phyloP scores from a whole-genome alignment of 805 yeast genomes.

The Alloascoidea africana region DNA sequence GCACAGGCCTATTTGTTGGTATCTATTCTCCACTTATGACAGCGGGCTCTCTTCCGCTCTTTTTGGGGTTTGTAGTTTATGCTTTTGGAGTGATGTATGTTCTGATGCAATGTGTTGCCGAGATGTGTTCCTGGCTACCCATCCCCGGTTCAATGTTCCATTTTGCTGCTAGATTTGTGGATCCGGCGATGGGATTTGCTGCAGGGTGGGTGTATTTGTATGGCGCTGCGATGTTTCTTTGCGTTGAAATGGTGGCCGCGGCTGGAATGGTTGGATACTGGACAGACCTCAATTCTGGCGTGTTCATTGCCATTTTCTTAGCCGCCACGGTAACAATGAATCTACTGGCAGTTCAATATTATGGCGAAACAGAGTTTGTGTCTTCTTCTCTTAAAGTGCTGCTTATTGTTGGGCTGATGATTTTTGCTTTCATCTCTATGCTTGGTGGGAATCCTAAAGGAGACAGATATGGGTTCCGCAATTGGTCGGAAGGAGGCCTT shows the following conservation, averaged over 20 bases:
- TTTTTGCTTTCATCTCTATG: conserved; percentile 38
- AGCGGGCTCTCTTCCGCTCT: conserved; percentile 50
- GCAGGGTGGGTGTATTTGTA: conserved; percentile 44
- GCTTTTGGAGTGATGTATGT: conserved; percentile 1
- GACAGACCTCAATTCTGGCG: conserved; percentile 35
- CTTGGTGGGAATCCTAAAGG: conserved; percentile 35
- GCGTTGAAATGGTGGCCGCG: conserved; percentile 34
- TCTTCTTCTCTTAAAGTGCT: conserved; percentile 35
- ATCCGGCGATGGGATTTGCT: conserved; percentile 42
- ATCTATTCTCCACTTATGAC: conserved; percentile 34
- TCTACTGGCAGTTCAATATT: conserved; percentile 37
- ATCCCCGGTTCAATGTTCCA: conserved; percentile 2
- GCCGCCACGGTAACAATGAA: conserved; percentile 27
- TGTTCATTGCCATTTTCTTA: conserved; percentile 35
- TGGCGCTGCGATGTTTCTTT: conserved; percentile 3
- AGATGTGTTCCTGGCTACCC: conserved; percentile 4
- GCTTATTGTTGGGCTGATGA: conserved; percentile 38
- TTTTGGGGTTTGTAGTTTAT: conserved; percentile 6
- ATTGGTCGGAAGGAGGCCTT: conserved; percentile 39
- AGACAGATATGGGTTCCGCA: conserved; percentile 46
- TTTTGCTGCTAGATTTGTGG: conserved; percentile 25
- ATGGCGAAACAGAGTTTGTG: conserved; percentile 48
- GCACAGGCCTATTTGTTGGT: conserved; percentile 64
- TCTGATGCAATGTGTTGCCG: conserved; percentile 2
- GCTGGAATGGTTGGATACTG: conserved; percentile 40